Evolutionary conservation across 495 filamentous ascomycete genomes (phyloP).

Genomic region (Cercophora sp.): DNA sequence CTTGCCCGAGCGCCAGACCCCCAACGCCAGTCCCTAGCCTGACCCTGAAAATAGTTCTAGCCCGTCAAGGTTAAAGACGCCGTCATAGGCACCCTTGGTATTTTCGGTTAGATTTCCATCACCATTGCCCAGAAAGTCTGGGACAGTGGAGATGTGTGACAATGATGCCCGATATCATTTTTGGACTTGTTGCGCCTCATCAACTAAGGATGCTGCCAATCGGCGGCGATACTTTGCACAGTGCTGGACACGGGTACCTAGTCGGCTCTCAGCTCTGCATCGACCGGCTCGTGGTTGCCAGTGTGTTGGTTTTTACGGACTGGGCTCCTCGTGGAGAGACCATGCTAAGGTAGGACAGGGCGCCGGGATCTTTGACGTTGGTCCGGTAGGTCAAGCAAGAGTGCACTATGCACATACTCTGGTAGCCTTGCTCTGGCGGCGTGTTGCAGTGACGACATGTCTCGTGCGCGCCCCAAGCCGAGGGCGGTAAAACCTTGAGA

Average conservation of each 20-base stretch:
- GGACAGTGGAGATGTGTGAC: no score
- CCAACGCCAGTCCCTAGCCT: no score
- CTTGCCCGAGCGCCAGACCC: no score
- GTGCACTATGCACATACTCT: not conserved
- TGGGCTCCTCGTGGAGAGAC: not conserved
- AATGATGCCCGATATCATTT: no score
- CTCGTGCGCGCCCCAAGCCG: constrained; percentile 10
- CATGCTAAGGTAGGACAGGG: not conserved
- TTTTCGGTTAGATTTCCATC: constrained; percentile 1
- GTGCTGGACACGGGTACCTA: no score
- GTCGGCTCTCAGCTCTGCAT: no score
- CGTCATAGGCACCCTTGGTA: not conserved
- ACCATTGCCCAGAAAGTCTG: not conserved
- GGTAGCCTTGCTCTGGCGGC: not conserved
- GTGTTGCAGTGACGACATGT: constrained; percentile 5
- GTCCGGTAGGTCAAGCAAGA: not conserved
- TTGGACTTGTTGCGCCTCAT: no score
- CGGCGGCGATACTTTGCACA: no score
- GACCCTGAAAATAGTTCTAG: constrained; percentile 5
- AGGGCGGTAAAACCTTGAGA: constrained; percentile 8
- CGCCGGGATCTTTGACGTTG: not conserved
- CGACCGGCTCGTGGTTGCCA: no score
- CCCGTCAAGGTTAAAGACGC: not conserved
- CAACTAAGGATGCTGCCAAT: no score
- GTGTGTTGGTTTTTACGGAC: no score